Percentiles rank a stretch among this genome's conserved stretches.
phyloP scores from a whole-genome alignment of 1,139 yeast genomes.

The Protomyces inouyei region DNA sequence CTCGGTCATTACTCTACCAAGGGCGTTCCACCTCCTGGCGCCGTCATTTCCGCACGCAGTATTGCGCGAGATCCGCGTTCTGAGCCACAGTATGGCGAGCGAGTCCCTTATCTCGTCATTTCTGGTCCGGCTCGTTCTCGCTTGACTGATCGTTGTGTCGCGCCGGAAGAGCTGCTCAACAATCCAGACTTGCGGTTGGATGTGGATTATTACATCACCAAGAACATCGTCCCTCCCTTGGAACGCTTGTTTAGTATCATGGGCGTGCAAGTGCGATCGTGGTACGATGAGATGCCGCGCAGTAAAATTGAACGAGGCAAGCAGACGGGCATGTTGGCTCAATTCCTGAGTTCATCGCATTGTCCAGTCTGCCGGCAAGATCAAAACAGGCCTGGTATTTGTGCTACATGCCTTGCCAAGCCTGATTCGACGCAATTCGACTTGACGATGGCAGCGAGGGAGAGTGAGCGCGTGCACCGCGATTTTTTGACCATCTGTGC shows the following conservation, averaged over 20 bases:
- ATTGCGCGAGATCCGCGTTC: conserved; percentile 62
- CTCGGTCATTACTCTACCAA: conserved; percentile 76
- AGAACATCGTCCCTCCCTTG: conserved; percentile 81
- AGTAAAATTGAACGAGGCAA: not conserved
- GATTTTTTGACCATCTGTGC: conserved; percentile 39
- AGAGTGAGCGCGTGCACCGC: conserved; percentile 32
- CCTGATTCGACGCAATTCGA: conserved; percentile 15
- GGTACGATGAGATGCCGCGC: conserved; percentile 72
- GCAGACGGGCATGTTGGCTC: conserved; percentile 21
- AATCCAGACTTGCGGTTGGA: conserved; percentile 49
- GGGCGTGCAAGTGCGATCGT: conserved; percentile 70
- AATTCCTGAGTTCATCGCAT: conserved; percentile 35
- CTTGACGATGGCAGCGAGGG: conserved; percentile 5
- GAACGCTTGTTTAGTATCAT: conserved; percentile 75
- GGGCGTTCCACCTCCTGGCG: conserved; percentile 81
- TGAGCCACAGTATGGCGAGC: conserved; percentile 81
- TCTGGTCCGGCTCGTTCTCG: conserved; percentile 60
- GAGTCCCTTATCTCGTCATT: conserved; percentile 80
- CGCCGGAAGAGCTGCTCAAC: conserved; percentile 66
- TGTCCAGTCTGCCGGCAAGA: conserved; percentile 34
- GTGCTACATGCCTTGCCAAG: conserved; percentile 22
- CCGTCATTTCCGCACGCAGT: conserved; percentile 62
- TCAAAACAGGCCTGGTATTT: conserved; percentile 25
- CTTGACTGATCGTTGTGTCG: conserved; percentile 71
- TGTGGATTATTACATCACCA: conserved; percentile 74